Percentiles rank a stretch among this genome's conserved stretches.
Conservation (phyloP, 2,329 filamentous ascomycete species). For the Leptographium radiaticola region DNA sequence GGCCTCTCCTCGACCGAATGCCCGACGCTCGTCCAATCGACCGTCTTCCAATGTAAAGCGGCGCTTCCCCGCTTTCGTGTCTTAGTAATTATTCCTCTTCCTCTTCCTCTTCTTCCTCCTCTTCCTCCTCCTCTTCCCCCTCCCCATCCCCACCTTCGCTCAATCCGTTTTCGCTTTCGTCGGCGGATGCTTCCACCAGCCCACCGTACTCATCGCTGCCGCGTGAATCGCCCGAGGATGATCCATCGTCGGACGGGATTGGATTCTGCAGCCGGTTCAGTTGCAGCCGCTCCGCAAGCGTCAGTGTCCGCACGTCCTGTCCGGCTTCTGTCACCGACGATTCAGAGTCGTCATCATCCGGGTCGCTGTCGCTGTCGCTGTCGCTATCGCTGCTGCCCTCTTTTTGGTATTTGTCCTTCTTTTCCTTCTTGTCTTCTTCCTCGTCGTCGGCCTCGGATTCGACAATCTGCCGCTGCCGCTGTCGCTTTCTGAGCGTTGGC, state of each 20-base stretch:
- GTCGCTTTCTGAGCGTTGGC: background rate
- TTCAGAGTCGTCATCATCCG: background rate
- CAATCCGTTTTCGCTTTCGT: background rate
- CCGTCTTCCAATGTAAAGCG: too few species aligned
- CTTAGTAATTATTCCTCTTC: too few species aligned
- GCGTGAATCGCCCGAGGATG: background rate
- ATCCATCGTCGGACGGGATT: background rate
- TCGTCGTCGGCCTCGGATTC: background rate
- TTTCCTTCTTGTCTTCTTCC: background rate
- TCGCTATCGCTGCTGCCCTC: background rate
- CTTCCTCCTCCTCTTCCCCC: background rate
- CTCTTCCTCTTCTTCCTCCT: background rate
- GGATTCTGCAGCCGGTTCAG: slow-evolving; percentile 1
- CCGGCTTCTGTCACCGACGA: background rate
- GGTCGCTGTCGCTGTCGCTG: background rate
- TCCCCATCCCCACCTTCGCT: background rate
- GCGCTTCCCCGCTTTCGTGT: background rate
- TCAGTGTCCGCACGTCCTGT: slow-evolving; percentile 1
- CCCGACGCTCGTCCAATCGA: too few species aligned
- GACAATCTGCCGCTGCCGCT: background rate
- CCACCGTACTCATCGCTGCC: background rate
- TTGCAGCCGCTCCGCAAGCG: slow-evolving; percentile 5
- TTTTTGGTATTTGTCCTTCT: background rate
- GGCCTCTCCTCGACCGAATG: too few species aligned
- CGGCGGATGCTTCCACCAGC: background rate